phyloP scores from a whole-genome alignment of 148 eudicot genomes.

The Fagopyrum homotropicum region DNA sequence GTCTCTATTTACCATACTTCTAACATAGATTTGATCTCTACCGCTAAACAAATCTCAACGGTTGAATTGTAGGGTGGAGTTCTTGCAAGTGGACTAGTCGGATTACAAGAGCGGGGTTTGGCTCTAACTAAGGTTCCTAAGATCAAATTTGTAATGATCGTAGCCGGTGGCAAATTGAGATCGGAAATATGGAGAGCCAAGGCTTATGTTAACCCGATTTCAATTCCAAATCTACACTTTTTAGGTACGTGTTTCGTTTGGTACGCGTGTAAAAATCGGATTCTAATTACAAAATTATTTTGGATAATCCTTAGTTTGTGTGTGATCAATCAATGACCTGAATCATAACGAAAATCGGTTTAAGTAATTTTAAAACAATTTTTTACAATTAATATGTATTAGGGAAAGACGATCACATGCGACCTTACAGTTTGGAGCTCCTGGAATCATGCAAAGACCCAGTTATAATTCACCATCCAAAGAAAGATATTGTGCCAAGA shows the following conservation, averaged over 20 bases:
- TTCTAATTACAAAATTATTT: background rate
- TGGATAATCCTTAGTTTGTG: no score
- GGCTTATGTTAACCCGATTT: conserved; percentile 52
- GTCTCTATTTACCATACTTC: background rate
- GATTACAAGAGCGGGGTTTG: conserved; percentile 31
- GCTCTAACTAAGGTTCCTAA: conserved; percentile 69
- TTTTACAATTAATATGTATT: background rate
- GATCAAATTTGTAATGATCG: conserved; percentile 51
- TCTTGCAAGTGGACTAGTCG: no score
- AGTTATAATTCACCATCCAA: conserved; percentile 67
- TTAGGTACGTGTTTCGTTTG: conserved; percentile 44
- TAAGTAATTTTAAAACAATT: no score
- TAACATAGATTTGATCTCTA: no score
- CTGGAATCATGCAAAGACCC: conserved; percentile 55
- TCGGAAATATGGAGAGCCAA: conserved; percentile 35
- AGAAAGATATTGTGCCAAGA: conserved; percentile 83
- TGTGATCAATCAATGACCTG: no score
- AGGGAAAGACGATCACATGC: conserved; percentile 79
- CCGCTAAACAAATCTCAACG: no score
- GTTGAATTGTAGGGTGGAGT: background rate
- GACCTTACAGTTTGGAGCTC: conserved; percentile 58
- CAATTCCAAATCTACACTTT: conserved; percentile 69
- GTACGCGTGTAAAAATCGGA: no score
- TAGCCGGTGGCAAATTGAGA: conserved; percentile 63
- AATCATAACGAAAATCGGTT: no score